Evolutionary conservation across 2,329 filamentous ascomycete species (phyloP).

Genomic region (Ophiostoma sp.): DNA sequence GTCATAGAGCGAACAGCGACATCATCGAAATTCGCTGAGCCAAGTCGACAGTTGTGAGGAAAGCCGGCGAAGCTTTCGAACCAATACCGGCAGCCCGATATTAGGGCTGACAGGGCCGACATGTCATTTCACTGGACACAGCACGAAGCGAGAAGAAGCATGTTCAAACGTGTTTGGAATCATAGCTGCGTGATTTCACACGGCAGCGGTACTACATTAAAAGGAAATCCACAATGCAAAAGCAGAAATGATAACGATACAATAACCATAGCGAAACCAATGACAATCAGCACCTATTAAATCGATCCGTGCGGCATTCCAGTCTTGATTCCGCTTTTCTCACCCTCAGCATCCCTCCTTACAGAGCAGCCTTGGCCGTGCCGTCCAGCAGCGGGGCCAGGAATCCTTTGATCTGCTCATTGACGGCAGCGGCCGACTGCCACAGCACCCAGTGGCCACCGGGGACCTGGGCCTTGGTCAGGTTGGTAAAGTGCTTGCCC

Average conservation of each 20-base stretch:
- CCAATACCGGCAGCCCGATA: neutral
- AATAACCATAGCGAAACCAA: neutral
- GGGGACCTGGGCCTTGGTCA: conserved; percentile 66
- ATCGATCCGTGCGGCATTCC: neutral
- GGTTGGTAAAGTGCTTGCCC: conserved; percentile 63
- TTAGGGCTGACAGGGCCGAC: neutral
- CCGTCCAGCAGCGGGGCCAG: conserved; percentile 53
- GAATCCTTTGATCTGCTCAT: conserved; percentile 68
- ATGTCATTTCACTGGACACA: neutral
- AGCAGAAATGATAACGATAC: neutral
- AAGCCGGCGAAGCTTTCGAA: neutral
- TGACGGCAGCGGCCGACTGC: conserved; percentile 70
- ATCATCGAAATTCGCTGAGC: too few species aligned
- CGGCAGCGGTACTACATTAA: neutral
- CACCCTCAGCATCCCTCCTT: conserved; percentile 17
- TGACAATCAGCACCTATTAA: neutral
- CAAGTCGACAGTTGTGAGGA: neutral
- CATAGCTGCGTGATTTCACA: neutral
- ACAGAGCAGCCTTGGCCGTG: conserved; percentile 39
- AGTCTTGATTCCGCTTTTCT: neutral
- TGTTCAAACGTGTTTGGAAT: neutral
- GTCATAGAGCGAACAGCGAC: neutral
- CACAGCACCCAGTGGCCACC: conserved; percentile 81
- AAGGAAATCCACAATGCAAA: neutral
- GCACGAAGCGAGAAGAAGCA: neutral